phyloP scores from a whole-genome alignment of 257 asterid genomes.

The Fraxinus cuspidata region DNA sequence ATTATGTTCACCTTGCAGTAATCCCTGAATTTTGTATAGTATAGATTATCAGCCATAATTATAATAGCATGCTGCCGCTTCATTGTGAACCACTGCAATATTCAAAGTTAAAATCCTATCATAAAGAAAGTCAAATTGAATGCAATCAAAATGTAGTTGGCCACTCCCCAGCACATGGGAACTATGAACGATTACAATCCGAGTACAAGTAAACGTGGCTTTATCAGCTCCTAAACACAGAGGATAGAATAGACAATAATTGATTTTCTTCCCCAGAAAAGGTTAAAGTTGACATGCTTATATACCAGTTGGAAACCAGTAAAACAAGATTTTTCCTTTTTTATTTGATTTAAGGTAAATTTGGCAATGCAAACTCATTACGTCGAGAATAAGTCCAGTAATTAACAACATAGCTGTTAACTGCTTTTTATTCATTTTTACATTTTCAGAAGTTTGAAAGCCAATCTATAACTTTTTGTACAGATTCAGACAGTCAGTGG shows the following conservation, averaged over 20 bases:
- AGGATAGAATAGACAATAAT: not conserved
- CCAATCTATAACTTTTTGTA: conserved; percentile 1
- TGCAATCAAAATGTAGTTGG: not conserved
- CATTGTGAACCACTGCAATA: conserved; percentile 78
- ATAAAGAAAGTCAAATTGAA: conserved; percentile 23
- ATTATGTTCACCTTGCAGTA: conserved; percentile 56
- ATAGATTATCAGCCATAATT: conserved; percentile 60
- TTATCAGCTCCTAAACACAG: conserved; percentile 4
- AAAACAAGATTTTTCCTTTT: too few relatives aligned
- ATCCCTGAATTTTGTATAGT: conserved; percentile 62
- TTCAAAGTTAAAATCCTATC: conserved; percentile 27
- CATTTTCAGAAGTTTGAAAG: not conserved
- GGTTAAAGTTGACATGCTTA: not conserved
- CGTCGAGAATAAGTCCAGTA: not conserved
- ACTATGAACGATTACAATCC: not conserved
- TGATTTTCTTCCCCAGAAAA: conserved; percentile 12
- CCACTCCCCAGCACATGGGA: not conserved
- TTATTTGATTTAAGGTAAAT: too few relatives aligned
- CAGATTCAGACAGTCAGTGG: not conserved
- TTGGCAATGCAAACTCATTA: too few relatives aligned
- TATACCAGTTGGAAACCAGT: too few relatives aligned
- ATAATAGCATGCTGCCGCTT: conserved; percentile 72
- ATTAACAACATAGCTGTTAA: not conserved
- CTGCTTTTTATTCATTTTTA: not conserved
- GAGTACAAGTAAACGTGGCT: not conserved